Base-by-base conservation (phyloP, 768 basidiomycete genomes). In the Kwoniella bestiolae region DNA sequence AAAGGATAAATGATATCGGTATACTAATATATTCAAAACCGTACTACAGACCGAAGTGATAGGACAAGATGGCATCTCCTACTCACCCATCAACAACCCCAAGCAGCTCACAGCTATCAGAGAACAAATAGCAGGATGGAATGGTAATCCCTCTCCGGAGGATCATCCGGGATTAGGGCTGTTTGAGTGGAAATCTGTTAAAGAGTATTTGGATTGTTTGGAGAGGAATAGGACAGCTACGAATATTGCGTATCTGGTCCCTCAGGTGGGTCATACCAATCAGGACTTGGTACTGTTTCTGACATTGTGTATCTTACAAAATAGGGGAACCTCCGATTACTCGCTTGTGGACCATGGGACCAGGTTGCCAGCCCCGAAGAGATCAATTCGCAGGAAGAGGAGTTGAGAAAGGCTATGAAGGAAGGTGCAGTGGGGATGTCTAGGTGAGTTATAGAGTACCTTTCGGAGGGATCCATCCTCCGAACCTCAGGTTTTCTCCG, bases 401-500 rank as follows among this genome's bases (percentile, higher is more conserved):
- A 79, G 18, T 65, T 80, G 11, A 60, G 69, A 45, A 35, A 60
- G 29, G 72, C 66, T 9, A 78, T 80, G 74, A 34, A 62, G 2
- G 61, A 80, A 51, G 79, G 79, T 34, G 79, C 79, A 0, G 68
- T 80, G 1, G 79, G 79, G 11, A 80, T 80, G 79, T 77, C 75
- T 5, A 76, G 75, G 75, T 74, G 56, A 59, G 71, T 67, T 14
- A 12, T 18, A 5, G 3, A 12, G n/a, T n/a, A n/a, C n/a, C n/a
- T n/a, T n/a, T n/a, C n/a, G n/a, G n/a, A n/a, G n/a, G n/a, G n/a
- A n/a, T n/a, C n/a, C n/a, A n/a, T n/a, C n/a, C n/a, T n/a, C n/a
- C n/a, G n/a, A n/a, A n/a, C n/a, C n/a, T n/a, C n/a, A n/a, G n/a
- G n/a, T n/a, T n/a, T n/a, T n/a, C n/a, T n/a, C n/a, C n/a, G n/a